phyloP scores from a whole-genome alignment of 805 yeast genomes.

The Jamesozyma spencerorum region DNA sequence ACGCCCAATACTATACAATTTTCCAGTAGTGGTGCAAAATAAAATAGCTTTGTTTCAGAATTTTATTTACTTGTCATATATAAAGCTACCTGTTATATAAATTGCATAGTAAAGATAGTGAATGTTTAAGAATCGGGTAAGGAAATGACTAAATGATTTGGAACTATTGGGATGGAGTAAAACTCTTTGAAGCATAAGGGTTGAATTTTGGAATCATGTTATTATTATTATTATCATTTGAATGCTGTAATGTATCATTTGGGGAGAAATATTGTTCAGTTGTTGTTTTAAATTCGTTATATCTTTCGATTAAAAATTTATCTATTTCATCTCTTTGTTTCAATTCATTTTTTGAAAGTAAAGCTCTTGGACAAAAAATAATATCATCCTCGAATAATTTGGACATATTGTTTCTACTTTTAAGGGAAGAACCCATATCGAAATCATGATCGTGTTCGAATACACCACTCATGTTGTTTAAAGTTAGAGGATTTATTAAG shows the following conservation, averaged over 20 bases:
- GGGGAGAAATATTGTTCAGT: constrained; percentile 1
- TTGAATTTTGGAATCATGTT: constrained; percentile 35
- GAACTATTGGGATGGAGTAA: constrained; percentile 38
- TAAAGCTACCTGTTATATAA: no score
- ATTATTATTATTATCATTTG: background rate
- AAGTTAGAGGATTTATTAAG: background rate
- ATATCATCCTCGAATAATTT: constrained; percentile 29
- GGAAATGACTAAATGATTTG: no score
- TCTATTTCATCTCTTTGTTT: constrained; percentile 22
- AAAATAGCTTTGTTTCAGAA: no score
- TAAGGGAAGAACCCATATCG: constrained; percentile 10
- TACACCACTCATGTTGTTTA: background rate
- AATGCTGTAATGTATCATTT: background rate
- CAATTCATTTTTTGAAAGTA: constrained; percentile 23
- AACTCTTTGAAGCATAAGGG: constrained; percentile 57
- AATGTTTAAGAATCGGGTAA: background rate
- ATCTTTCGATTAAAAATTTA: constrained; percentile 10
- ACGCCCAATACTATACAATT: constrained; percentile 17
- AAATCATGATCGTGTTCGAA: constrained; percentile 5
- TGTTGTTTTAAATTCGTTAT: constrained; percentile 2
- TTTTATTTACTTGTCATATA: no score
- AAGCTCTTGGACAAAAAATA: constrained; percentile 26
- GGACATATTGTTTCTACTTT: constrained; percentile 20
- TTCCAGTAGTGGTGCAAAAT: constrained; percentile 5
- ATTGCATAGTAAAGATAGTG: background rate